phyloP scores from a whole-genome alignment of 2,329 filamentous ascomycete species.

The Paramyrothecium roridum region DNA sequence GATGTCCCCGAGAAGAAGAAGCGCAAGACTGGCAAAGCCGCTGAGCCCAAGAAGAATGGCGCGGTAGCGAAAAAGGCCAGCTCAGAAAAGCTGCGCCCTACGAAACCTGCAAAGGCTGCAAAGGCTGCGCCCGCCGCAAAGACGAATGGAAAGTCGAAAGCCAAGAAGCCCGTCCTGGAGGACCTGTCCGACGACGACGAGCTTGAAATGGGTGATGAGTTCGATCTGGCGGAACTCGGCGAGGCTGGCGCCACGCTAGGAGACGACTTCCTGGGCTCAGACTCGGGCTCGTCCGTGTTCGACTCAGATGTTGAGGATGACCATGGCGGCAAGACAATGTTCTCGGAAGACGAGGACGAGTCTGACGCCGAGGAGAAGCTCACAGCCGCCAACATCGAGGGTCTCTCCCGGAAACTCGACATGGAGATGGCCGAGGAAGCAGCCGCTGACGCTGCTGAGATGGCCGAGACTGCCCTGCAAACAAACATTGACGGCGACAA shows the following conservation, averaged over 20 bases:
- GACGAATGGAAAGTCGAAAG: slow-evolving; percentile 20
- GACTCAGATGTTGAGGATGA: slow-evolving; percentile 68
- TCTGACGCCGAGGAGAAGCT: slow-evolving; percentile 86
- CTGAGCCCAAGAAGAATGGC: slow-evolving; percentile 24
- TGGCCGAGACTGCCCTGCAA: slow-evolving; percentile 81
- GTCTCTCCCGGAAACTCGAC: slow-evolving; percentile 82
- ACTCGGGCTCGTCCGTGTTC: slow-evolving; percentile 55
- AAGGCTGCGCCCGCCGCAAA: slow-evolving; percentile 23
- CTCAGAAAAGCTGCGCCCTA: slow-evolving; percentile 26
- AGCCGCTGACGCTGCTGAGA: slow-evolving; percentile 78
- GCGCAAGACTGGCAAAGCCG: slow-evolving; percentile 28
- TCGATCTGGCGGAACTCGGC: slow-evolving; percentile 45
- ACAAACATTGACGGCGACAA: slow-evolving; percentile 86
- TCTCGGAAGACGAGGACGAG: slow-evolving; percentile 91
- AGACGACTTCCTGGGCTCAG: slow-evolving; percentile 59
- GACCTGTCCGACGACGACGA: slow-evolving; percentile 46
- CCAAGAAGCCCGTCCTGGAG: slow-evolving; percentile 28
- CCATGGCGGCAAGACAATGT: slow-evolving; percentile 62
- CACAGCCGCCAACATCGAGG: slow-evolving; percentile 94
- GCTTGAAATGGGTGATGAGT: slow-evolving; percentile 34
- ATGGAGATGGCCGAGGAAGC: slow-evolving; percentile 72
- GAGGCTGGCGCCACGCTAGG: slow-evolving; percentile 36
- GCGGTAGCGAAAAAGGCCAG: slow-evolving; percentile 21
- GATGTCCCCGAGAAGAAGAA: slow-evolving; percentile 65
- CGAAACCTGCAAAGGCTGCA: slow-evolving; percentile 31